phyloP scores from a whole-genome alignment of 2,329 filamentous ascomycete species.

The Sporothrix luriei region DNA sequence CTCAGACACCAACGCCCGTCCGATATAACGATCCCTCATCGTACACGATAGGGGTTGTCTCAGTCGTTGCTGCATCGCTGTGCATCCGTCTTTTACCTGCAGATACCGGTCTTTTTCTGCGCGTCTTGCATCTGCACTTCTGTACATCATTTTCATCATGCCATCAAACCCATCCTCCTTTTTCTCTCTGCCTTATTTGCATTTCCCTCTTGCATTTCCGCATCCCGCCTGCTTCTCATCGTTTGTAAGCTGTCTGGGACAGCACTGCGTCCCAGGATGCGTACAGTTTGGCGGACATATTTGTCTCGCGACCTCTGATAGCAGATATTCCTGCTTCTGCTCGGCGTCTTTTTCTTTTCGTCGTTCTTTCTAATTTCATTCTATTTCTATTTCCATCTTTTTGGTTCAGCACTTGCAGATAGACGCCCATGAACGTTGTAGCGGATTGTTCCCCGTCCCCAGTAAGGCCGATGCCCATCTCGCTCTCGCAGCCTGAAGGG shows the following conservation, averaged over 20 bases:
- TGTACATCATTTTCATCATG: neutral
- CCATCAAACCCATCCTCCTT: neutral
- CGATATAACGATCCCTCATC: neutral
- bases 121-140: neutral
- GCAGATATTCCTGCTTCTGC: neutral
- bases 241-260: slow-evolving; percentile 18
- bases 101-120: neutral
- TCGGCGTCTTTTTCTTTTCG: neutral
- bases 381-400: neutral
- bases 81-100: slow-evolving; percentile 18
- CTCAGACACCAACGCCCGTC: neutral
- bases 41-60: slow-evolving; percentile 7
- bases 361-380: neutral
- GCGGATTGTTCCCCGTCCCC: neutral
- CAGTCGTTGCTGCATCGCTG: neutral
- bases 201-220: neutral
- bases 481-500: neutral
- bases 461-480: neutral
- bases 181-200: neutral
- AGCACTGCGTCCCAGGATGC: slow-evolving; percentile 3
- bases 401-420: neutral
- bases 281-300: slow-evolving; percentile 11
- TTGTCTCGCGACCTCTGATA: neutral
- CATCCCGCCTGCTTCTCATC: slow-evolving; percentile 14
- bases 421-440: neutral